Conservation (phyloP, 495 filamentous ascomycete genomes). For the Penicillium silybi region DNA sequence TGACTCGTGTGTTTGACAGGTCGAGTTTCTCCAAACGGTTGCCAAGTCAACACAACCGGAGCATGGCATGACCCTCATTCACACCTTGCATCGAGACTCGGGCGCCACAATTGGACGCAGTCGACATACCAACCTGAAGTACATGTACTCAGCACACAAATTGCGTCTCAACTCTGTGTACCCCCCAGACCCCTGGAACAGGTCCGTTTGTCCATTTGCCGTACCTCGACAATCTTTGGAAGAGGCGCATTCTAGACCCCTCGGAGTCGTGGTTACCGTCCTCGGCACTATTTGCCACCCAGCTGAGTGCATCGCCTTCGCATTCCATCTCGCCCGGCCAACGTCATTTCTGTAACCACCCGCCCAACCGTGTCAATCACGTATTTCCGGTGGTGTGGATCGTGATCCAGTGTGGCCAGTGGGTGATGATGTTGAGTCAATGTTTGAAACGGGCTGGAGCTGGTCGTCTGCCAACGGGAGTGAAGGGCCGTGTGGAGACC, state of each 20-base stretch:
- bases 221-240: neutral
- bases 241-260: neutral
- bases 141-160: neutral
- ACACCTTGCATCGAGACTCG: neutral
- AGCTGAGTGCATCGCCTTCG: neutral
- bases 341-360: constrained; percentile 5
- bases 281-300: neutral
- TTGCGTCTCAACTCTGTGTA: neutral
- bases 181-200: neutral
- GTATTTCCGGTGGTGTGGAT: neutral
- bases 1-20: constrained; percentile 8
- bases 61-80: neutral
- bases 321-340: constrained; percentile 3
- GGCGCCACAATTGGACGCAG: neutral
- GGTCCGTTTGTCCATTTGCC: neutral
- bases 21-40: constrained; percentile 11
- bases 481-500: neutral
- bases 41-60: constrained; percentile 15
- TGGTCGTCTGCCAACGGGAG: neutral
- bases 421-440: constrained; percentile 6
- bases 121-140: neutral
- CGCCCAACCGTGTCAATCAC: too few relatives aligned
- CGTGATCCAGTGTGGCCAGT: neutral
- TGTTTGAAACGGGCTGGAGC: constrained; percentile 3
- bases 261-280: neutral